phyloP scores from a whole-genome alignment of 176 grass and related monocot species.

The Aechmea fasciata region DNA sequence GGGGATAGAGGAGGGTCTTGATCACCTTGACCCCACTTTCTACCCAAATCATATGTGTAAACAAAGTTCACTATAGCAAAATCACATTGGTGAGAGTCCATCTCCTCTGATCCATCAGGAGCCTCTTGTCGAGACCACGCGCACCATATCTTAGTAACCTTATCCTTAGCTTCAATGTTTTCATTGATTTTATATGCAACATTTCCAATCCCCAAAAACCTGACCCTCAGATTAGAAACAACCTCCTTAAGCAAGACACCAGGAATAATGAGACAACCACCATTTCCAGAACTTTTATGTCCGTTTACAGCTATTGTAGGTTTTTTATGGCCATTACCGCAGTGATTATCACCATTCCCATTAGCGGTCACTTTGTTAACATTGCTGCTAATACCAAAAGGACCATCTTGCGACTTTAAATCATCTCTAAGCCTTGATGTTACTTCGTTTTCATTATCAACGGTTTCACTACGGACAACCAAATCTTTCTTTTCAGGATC shows the following conservation, averaged over 20 bases:
- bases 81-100: slow-evolving; percentile 37
- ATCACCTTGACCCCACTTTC: slow-evolving; percentile 57
- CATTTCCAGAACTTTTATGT: slow-evolving; percentile 15
- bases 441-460: slow-evolving; percentile 34
- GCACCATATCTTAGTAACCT: slow-evolving; percentile 83
- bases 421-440: slow-evolving; percentile 32
- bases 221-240: slow-evolving; percentile 43
- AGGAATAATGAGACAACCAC: slow-evolving; percentile 52
- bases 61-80: slow-evolving; percentile 80
- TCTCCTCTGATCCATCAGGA: slow-evolving; percentile 1
- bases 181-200: slow-evolving; percentile 60
- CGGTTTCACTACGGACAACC: slow-evolving; percentile 26
- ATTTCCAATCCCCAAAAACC: slow-evolving; percentile 67
- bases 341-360: not conserved
- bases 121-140: slow-evolving; percentile 72
- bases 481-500: slow-evolving; percentile 38
- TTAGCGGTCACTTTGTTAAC: not conserved
- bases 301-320: slow-evolving; percentile 10
- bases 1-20: slow-evolving; percentile 42
- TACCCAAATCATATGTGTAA: slow-evolving; percentile 79
- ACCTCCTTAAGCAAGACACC: slow-evolving; percentile 62
- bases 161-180: slow-evolving; percentile 34
- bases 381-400: not conserved
- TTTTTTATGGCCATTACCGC: slow-evolving; percentile 19
- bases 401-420: slow-evolving; percentile 22